Percentiles rank a stretch among this genome's conserved stretches.
These are phyloP conservation scores for Juncus inflexus DNA, from an alignment of 176 grass and related monocot species.

Conservation along the genomic window DNA sequence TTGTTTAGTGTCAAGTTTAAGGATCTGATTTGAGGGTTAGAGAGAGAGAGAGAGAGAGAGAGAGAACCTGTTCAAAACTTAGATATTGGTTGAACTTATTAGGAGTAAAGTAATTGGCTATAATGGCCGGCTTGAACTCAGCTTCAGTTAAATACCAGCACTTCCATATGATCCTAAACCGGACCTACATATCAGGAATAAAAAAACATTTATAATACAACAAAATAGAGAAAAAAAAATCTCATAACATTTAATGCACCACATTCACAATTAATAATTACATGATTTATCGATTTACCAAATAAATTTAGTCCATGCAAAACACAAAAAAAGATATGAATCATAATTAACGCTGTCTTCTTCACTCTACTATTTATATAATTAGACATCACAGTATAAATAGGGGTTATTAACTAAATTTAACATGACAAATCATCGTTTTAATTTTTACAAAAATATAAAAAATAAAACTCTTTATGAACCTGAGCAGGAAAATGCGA, in stretches of 20 bases:
- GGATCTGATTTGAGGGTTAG: no score
- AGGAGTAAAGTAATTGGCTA: slow-evolving; percentile 46
- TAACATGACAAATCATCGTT: neutral
- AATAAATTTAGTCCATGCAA: no score
- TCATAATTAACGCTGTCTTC: no score
- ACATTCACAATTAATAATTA: no score
- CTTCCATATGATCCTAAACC: slow-evolving; percentile 48
- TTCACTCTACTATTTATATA: no score
- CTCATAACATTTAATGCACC: no score
- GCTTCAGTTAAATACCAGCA: slow-evolving; percentile 51
- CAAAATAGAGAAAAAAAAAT: neutral
- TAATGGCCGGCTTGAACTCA: slow-evolving; percentile 51
- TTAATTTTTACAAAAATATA: neutral
- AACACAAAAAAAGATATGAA: no score
- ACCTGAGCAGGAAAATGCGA: slow-evolving; percentile 54
- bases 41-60: neutral
- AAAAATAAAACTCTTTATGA: neutral
- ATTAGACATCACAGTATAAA: no score
- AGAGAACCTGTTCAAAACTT: slow-evolving; percentile 46
- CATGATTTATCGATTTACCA: no score
- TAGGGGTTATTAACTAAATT: neutral
- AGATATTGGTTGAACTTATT: slow-evolving; percentile 62
- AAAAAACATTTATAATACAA: slow-evolving; percentile 15
- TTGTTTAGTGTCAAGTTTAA: no score
- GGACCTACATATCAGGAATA: slow-evolving; percentile 31